Conservation (phyloP, 2,329 filamentous ascomycete species). For the Diplocarpon rosae region DNA sequence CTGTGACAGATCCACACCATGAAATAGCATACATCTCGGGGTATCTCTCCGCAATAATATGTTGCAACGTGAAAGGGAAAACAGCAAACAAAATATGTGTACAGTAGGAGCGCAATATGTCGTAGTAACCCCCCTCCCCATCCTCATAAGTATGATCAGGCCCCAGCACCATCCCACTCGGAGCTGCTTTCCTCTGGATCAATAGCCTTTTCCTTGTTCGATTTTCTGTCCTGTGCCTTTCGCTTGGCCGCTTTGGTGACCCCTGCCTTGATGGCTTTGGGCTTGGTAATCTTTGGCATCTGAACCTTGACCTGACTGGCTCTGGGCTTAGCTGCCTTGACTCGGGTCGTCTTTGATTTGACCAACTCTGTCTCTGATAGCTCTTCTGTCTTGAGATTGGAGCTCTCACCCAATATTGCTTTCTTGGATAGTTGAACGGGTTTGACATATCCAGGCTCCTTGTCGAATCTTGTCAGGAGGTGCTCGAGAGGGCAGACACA, state of each 20-base stretch:
- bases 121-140: background rate
- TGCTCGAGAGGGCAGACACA: conserved; percentile 51
- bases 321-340: background rate
- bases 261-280: background rate
- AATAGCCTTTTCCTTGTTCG: background rate
- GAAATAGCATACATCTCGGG: background rate
- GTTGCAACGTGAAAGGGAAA: too few relatives aligned
- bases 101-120: background rate
- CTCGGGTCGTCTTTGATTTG: background rate
- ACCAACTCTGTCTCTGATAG: background rate
- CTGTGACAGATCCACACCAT: too few relatives aligned
- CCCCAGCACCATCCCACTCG: background rate
- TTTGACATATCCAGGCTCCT: conserved; percentile 25
- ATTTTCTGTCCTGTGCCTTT: background rate
- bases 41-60: too few relatives aligned
- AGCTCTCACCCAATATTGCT: background rate
- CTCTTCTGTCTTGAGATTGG: conserved; percentile 10
- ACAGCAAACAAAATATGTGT: too few relatives aligned
- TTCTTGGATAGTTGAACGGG: conserved; percentile 1
- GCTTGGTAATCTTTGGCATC: background rate
- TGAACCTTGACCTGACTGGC: background rate
- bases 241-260: background rate
- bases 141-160: background rate
- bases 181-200: background rate
- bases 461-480: conserved; percentile 45